A percentile compares a stretch with the other conserved stretches of the same genome.
Evolutionary conservation across 1,139 yeast species (phyloP).

Genomic region (Pichia sp.): DNA sequence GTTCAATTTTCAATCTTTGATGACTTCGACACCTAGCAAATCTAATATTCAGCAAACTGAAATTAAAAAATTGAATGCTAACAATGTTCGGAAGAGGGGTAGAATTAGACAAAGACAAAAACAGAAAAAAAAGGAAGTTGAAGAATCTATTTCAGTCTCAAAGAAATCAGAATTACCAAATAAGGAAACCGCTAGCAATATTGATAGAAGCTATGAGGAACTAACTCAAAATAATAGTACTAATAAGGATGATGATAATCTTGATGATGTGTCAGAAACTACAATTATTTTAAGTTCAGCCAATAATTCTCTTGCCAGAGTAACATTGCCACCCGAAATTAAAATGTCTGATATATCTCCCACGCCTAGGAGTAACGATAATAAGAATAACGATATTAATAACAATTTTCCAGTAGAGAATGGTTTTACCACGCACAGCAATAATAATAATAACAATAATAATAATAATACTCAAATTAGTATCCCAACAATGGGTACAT

Average conservation of each 20-base stretch:
- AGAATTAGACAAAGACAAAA: background rate
- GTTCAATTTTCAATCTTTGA: background rate
- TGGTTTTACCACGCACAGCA: background rate
- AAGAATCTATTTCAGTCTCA: background rate
- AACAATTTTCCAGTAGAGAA: background rate
- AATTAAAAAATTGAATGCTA: background rate
- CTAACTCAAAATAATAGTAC: background rate
- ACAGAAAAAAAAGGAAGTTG: background rate
- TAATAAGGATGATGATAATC: background rate
- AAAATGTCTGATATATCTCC: background rate
- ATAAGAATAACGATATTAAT: background rate
- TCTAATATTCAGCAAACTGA: background rate
- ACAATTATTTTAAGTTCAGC: background rate
- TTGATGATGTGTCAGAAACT: background rate
- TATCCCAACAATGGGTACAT: background rate
- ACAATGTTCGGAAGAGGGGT: background rate
- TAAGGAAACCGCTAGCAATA: background rate
- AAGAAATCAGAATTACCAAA: background rate
- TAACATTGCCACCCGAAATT: background rate
- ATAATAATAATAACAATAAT: background rate
- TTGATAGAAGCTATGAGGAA: background rate
- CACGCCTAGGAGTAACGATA: background rate
- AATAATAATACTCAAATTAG: background rate
- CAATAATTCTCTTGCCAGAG: background rate
- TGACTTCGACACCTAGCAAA: constrained; percentile 5